Evolutionary conservation across 2,329 filamentous ascomycete species (phyloP), one percentile per base, ranked within the genome.

Genomic region (Plenodomus tracheiphilus): DNA sequence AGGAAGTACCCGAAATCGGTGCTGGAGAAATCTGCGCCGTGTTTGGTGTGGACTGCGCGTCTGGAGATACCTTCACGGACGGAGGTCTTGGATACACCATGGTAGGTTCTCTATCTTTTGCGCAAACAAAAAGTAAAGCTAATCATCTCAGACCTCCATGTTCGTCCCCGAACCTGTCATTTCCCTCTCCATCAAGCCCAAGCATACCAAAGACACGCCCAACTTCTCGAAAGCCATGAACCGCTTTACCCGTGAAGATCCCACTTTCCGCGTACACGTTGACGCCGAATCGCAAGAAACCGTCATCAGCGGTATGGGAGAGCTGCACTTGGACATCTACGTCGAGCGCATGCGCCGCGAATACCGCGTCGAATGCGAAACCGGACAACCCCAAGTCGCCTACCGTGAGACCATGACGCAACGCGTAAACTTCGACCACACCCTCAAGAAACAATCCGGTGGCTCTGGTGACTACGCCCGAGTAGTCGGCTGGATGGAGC

Each of bases 211-310:
- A 72, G 93, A 99, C 66, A 86, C 88, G 49, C 85, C 90, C 70
- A 94, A 95, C 78, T 99, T 99, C 81, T 92, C 87, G 69, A 99
- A 99, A 78, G 94, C 94, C 61, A 97, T 99, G 86, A 94, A 93
- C 73, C 89, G 94, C 62, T 99, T 99, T 83, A 93, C 97, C 76
- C 88, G 94, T 56, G 94, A 99, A 76, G 94, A 99, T 66, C 94
- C 94, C 3, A 99, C 94, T 11, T 99, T 99, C 84, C 86, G 94
- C 45, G 89, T 99, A 32, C 88, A 91, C 64, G 91, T 96, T 64
- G 94, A 99, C 69, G 76, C 84, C 15, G 94, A 99, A 77, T 93
- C 88, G 57, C 88, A 96, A 69, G 91, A 99, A 79, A 97, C 93
- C 40, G 96, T 99, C 68, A 97, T 99, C 68, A 95, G 89, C 36